Percentiles rank a stretch among this genome's conserved stretches.
Conservation (phyloP, 257 asterid species). For the Solanum sitiens region DNA sequence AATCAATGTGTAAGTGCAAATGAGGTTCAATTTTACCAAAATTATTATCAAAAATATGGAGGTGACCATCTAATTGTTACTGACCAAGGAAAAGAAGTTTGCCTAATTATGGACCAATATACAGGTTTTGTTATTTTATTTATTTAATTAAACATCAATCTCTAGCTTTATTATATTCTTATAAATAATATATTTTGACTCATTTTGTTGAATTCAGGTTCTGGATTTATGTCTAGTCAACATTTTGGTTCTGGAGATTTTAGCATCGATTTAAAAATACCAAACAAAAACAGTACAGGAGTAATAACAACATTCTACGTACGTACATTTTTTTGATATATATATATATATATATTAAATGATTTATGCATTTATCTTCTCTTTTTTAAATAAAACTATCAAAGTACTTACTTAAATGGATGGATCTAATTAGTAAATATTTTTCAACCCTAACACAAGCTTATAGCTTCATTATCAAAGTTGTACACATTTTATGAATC, state of each 20-base stretch:
- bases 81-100: constrained; percentile 5
- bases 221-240: constrained; percentile 16
- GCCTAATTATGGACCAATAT: constrained; percentile 2
- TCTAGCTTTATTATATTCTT: background rate
- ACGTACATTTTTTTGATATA: background rate
- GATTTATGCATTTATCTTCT: too few species aligned
- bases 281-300: constrained; percentile 7
- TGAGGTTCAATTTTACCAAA: background rate
- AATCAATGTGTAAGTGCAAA: background rate
- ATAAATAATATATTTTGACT: background rate
- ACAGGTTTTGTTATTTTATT: background rate
- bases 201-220: constrained; percentile 2
- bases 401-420: too few species aligned
- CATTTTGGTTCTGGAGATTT: constrained; percentile 17
- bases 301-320: constrained; percentile 13
- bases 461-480: background rate
- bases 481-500: background rate
- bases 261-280: constrained; percentile 4
- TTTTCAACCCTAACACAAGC: background rate
- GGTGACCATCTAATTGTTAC: constrained; percentile 1
- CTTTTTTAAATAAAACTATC: too few species aligned
- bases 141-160: background rate
- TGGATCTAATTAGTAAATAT: background rate
- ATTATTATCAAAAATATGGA: constrained; percentile 5
- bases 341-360: too few species aligned